phyloP scores from a whole-genome alignment of 1,284 basidiomycete genomes.

The Ustilago nuda region DNA sequence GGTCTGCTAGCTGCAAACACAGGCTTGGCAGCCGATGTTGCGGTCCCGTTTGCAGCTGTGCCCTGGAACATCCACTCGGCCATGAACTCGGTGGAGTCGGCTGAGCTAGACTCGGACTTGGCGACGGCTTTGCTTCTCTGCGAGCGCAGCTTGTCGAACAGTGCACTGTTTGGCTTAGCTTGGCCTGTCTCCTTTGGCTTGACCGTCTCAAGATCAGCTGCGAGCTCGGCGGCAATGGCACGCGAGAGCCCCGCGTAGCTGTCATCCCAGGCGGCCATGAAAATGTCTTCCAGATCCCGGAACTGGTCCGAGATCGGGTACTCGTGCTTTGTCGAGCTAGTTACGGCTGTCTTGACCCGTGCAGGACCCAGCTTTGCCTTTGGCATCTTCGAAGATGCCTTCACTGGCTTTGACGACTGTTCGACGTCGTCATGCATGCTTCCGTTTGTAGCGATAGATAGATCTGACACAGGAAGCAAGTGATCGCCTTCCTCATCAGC shows the following conservation, averaged over 20 bases:
- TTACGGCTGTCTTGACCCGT: constrained; percentile 17
- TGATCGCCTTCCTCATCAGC: constrained; percentile 18
- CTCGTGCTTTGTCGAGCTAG: constrained; percentile 8
- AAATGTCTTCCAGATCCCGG: constrained; percentile 36
- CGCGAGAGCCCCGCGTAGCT: constrained; percentile 18
- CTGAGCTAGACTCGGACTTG: background rate
- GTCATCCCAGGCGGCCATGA: constrained; percentile 41
- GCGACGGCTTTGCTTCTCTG: background rate
- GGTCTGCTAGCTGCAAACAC: background rate
- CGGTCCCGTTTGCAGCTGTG: background rate
- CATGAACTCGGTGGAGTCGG: constrained; percentile 32
- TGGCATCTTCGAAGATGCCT: background rate
- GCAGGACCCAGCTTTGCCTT: constrained; percentile 13
- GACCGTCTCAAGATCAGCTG: background rate
- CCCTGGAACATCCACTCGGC: constrained; percentile 25
- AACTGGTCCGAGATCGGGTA: constrained; percentile 37
- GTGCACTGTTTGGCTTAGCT: constrained; percentile 20
- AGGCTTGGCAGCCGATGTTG: background rate
- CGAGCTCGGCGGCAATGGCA: background rate
- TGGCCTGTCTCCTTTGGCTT: background rate
- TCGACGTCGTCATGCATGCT: constrained; percentile 19
- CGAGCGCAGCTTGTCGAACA: constrained; percentile 29
- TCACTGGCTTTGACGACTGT: background rate
- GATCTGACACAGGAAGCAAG: constrained; percentile 43
- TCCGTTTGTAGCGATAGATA: constrained; percentile 37